Conservation (phyloP, 257 asterid species). For the Knoxia roxburghii region DNA sequence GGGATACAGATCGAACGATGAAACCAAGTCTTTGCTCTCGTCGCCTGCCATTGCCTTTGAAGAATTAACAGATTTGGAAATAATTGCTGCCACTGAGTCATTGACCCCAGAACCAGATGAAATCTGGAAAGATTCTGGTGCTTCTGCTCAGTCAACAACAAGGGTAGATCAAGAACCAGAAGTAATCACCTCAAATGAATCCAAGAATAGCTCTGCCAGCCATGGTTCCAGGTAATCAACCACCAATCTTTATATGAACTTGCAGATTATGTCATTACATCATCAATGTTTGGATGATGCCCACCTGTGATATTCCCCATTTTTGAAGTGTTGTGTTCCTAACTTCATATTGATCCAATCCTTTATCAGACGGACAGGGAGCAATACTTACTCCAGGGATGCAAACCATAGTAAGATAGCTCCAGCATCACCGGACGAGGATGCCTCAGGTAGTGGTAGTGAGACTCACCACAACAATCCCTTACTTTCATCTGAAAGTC, state of each 20-base stretch:
- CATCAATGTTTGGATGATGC: no score
- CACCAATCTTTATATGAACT: background rate
- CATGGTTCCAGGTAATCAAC: constrained; percentile 55
- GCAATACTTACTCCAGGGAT: constrained; percentile 38
- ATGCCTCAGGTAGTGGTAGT: constrained; percentile 9
- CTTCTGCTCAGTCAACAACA: constrained; percentile 17
- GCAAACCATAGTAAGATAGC: constrained; percentile 54
- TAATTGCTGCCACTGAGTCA: constrained; percentile 20
- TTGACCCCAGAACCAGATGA: constrained; percentile 28
- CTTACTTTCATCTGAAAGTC: constrained; percentile 23
- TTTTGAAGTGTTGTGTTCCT: constrained; percentile 6
- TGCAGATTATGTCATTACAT: background rate
- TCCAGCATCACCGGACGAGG: constrained; percentile 50
- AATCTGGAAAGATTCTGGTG: constrained; percentile 11
- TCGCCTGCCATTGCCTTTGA: constrained; percentile 11
- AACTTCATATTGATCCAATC: background rate
- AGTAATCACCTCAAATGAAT: constrained; percentile 22
- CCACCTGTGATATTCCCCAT: background rate
- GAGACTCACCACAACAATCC: constrained; percentile 22
- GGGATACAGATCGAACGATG: constrained; percentile 25
- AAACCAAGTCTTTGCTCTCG: constrained; percentile 10
- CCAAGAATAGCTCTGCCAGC: constrained; percentile 44
- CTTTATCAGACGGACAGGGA: constrained; percentile 41
- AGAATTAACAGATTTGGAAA: constrained; percentile 16
- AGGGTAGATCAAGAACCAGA: constrained; percentile 29